A percentile compares a stretch with the other conserved stretches of the same genome.
Evolutionary conservation across 2,329 filamentous ascomycete species (phyloP).

Genomic region (Cladosporium sp.): DNA sequence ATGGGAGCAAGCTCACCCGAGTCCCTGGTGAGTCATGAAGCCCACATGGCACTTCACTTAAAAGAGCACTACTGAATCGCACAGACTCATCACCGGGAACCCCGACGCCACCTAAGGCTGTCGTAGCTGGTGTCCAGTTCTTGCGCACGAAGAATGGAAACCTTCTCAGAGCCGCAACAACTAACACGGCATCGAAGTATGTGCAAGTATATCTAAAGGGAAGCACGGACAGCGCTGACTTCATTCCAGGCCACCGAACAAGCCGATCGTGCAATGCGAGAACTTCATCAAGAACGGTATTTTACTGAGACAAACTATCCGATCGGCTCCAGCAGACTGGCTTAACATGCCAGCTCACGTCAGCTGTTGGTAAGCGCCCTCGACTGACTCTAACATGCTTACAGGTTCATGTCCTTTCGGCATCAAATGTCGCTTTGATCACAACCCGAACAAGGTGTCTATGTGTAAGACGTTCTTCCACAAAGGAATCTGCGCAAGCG

Average conservation of each 20-base stretch:
- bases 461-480: conserved; percentile 84
- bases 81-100: conserved; percentile 20
- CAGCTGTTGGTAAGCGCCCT: conserved; percentile 19
- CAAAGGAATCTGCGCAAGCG: conserved; percentile 71
- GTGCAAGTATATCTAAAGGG: background rate
- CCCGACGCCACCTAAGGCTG: conserved; percentile 68
- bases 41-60: too few relatives aligned
- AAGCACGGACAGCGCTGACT: background rate
- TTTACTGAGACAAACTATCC: conserved; percentile 5
- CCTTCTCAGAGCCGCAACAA: conserved; percentile 56
- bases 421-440: conserved; percentile 71
- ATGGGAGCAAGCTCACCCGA: conserved; percentile 78
- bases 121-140: conserved; percentile 74
- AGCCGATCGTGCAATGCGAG: conserved; percentile 27
- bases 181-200: conserved; percentile 9
- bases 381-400: conserved; percentile 20
- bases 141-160: conserved; percentile 85
- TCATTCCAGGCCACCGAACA: conserved; percentile 15
- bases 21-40: conserved; percentile 57
- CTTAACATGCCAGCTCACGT: background rate
- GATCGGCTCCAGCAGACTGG: conserved; percentile 2
- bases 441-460: conserved; percentile 82
- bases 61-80: conserved; percentile 15
- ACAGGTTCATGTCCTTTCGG: conserved; percentile 82
- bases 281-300: conserved; percentile 33